These are phyloP conservation scores for Coemansia sp. DNA, from an alignment of 192 early-diverging fungal genomes.

Conservation along the genomic window DNA sequence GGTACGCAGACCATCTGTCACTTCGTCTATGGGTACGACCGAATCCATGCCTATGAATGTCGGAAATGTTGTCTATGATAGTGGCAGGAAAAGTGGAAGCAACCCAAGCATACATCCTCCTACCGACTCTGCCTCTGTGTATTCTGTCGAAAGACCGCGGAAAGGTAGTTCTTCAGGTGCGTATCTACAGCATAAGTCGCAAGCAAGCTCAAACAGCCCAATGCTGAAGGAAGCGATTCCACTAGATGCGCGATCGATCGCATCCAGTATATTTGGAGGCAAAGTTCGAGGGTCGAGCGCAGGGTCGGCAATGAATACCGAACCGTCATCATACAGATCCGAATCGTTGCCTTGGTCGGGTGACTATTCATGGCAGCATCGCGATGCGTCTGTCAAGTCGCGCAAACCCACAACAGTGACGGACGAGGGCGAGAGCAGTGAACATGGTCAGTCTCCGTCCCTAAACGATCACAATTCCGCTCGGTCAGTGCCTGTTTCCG, in stretches of 20 bases:
- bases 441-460: conserved; percentile 27
- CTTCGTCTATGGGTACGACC: conserved; percentile 44
- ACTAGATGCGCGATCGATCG: conserved; percentile 41
- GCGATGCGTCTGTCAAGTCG: conserved; percentile 41
- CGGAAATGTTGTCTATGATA: conserved; percentile 28
- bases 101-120: conserved; percentile 4
- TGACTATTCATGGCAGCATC: conserved; percentile 37
- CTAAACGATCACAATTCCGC: conserved; percentile 36
- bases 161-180: conserved; percentile 30
- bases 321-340: conserved; percentile 17
- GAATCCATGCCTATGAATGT: conserved; percentile 42
- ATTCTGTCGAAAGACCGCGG: conserved; percentile 30
- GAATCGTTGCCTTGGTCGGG: conserved; percentile 26
- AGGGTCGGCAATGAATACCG: conserved; percentile 24
- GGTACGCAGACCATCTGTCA: conserved; percentile 48
- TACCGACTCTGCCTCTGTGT: conserved; percentile 16
- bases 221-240: conserved; percentile 34
- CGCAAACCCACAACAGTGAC: conserved; percentile 31
- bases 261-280: conserved; percentile 39
- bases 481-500: conserved; percentile 27
- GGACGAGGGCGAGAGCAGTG: conserved; percentile 31
- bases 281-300: conserved; percentile 37
- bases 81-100: conserved; percentile 26
- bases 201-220: conserved; percentile 34
- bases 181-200: conserved; percentile 22